Conservation (phyloP, 306 rosid species). For the Biancaea sappan region DNA sequence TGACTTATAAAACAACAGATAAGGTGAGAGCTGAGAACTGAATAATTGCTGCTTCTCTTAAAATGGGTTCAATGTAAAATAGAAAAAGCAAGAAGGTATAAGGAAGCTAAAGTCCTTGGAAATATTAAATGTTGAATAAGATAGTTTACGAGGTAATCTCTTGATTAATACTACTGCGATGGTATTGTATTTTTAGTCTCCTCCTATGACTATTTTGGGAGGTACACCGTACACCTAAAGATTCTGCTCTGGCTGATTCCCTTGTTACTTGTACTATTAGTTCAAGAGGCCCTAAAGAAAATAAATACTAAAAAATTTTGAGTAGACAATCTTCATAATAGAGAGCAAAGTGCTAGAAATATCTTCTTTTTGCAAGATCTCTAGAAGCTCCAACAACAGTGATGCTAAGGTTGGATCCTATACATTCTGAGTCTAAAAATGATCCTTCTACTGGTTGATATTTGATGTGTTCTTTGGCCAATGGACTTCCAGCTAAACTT, state of each 20-base stretch:
- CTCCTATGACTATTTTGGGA: constrained; percentile 1
- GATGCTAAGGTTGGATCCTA: constrained; percentile 69
- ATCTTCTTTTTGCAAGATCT: constrained; percentile 98
- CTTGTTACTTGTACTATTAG: neutral
- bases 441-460: constrained; percentile 42
- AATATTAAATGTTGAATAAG: neutral
- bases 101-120: neutral
- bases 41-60: neutral
- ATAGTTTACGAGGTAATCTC: constrained; percentile 10
- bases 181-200: constrained; percentile 16
- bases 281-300: neutral
- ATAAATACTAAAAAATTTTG: constrained; percentile 22
- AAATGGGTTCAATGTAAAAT: neutral
- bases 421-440: constrained; percentile 46
- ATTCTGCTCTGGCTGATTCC: constrained; percentile 18
- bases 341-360: constrained; percentile 96
- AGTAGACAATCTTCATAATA: constrained; percentile 88
- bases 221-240: neutral
- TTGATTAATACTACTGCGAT: constrained; percentile 13
- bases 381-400: constrained; percentile 98
- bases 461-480: constrained; percentile 48
- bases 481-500: constrained; percentile 63
- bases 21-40: neutral
- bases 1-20: neutral
- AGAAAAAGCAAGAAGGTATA: neutral